phyloP scores from a whole-genome alignment of 371 early-diverging fungal genomes.

The Apophysomyces sp. region DNA sequence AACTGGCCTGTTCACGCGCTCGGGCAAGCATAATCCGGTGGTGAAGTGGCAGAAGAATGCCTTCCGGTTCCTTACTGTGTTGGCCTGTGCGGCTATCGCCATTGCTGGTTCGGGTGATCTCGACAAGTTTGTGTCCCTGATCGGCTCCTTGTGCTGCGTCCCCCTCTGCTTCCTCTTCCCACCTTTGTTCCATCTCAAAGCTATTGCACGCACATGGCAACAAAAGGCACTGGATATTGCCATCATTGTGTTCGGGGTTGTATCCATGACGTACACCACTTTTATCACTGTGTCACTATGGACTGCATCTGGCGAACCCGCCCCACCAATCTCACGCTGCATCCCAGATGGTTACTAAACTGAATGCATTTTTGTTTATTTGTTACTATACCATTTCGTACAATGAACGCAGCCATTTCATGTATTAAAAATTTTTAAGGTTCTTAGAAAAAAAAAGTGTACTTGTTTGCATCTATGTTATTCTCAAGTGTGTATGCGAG shows the following conservation, averaged over 20 bases:
- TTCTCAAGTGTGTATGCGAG: no score
- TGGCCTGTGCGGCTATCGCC: constrained; percentile 65
- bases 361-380: neutral
- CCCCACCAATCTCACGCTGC: constrained; percentile 38
- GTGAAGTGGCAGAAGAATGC: constrained; percentile 90
- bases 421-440: no score
- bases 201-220: constrained; percentile 43
- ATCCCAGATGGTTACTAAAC: constrained; percentile 19
- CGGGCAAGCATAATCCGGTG: constrained; percentile 60
- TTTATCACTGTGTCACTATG: constrained; percentile 72
- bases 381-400: neutral
- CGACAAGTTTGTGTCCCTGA: constrained; percentile 84
- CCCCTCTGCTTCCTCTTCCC: constrained; percentile 83
- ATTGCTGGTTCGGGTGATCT: constrained; percentile 73
- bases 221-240: constrained; percentile 49
- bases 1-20: constrained; percentile 57
- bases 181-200: constrained; percentile 77
- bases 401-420: no score
- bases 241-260: constrained; percentile 70
- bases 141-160: constrained; percentile 65
- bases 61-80: constrained; percentile 61
- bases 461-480: no score
- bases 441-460: no score
- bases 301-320: constrained; percentile 43
- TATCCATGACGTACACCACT: constrained; percentile 79